These are phyloP conservation scores for Capronia americana DNA, from an alignment of 2,329 filamentous ascomycete genomes.

Conservation along the genomic window DNA sequence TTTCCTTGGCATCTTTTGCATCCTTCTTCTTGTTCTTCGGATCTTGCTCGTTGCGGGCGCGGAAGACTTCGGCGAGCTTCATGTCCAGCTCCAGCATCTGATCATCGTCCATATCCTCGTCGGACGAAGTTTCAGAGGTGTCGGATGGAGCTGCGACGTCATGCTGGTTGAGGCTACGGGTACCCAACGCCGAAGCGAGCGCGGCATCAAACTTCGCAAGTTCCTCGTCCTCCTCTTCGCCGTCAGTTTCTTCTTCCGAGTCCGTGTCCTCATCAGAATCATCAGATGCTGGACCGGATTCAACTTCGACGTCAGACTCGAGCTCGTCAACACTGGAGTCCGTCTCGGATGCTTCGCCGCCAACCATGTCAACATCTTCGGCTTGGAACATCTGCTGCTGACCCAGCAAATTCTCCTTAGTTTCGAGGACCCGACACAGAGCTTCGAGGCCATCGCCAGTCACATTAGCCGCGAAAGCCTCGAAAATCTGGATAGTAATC, in stretches of 20 bases:
- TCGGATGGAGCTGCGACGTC: slow-evolving; percentile 62
- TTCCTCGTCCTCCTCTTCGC: slow-evolving; percentile 57
- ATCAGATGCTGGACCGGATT: slow-evolving; percentile 35
- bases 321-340: slow-evolving; percentile 49
- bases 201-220: slow-evolving; percentile 73
- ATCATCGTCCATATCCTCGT: slow-evolving; percentile 89
- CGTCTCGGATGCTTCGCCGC: slow-evolving; percentile 52
- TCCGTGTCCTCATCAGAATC: slow-evolving; percentile 50
- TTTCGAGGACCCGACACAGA: slow-evolving; percentile 69
- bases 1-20: slow-evolving; percentile 84
- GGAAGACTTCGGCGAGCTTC: slow-evolving; percentile 84
- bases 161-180: slow-evolving; percentile 65
- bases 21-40: slow-evolving; percentile 75
- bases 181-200: slow-evolving; percentile 78
- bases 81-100: slow-evolving; percentile 91
- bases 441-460: slow-evolving; percentile 74
- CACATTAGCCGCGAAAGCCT: slow-evolving; percentile 77
- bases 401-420: slow-evolving; percentile 80
- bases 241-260: slow-evolving; percentile 48
- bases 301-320: slow-evolving; percentile 52
- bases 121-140: slow-evolving; percentile 60
- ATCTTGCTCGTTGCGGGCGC: slow-evolving; percentile 69
- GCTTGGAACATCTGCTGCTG: slow-evolving; percentile 85
- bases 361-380: slow-evolving; percentile 65
- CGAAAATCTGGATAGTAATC: slow-evolving; percentile 86